These are phyloP conservation scores for Pseudogymnoascus sp. DNA, from an alignment of 2,329 filamentous ascomycete species.

Conservation along the genomic window DNA sequence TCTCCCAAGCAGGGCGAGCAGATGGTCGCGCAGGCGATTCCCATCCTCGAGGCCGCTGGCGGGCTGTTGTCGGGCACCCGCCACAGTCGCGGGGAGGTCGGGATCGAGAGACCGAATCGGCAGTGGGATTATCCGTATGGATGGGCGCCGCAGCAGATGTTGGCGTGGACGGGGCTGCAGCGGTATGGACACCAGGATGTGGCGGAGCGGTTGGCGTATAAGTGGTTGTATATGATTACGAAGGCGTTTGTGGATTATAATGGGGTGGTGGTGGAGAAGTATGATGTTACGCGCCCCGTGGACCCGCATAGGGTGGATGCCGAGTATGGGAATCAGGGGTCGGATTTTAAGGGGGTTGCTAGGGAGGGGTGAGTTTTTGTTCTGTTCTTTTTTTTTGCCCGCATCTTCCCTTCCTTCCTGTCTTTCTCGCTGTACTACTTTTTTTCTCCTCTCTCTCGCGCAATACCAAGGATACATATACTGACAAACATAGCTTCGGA, in stretches of 20 bases:
- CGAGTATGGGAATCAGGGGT: conserved; percentile 95
- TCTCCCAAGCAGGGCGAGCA: conserved; percentile 78
- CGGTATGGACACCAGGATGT: conserved; percentile 90
- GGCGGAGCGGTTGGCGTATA: conserved; percentile 82
- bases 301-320: conserved; percentile 93
- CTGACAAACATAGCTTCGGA: conserved; percentile 65
- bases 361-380: conserved; percentile 77
- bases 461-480: background rate
- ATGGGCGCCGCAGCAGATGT: conserved; percentile 97
- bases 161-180: conserved; percentile 88
- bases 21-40: conserved; percentile 74
- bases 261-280: conserved; percentile 96
- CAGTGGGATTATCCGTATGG: conserved; percentile 99
- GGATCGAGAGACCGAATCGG: conserved; percentile 79
- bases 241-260: conserved; percentile 99
- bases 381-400: background rate
- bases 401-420: too few relatives aligned
- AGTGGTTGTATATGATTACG: conserved; percentile 97
- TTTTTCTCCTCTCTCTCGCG: background rate
- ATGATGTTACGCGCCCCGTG: conserved; percentile 84
- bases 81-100: conserved; percentile 73
- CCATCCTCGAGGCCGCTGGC: conserved; percentile 80
- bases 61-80: conserved; percentile 86
- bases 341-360: conserved; percentile 91
- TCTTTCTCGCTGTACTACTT: too few relatives aligned